Evolutionary conservation across 1,139 yeast genomes (phyloP).

Genomic region (Oligophagozyma castellii): DNA sequence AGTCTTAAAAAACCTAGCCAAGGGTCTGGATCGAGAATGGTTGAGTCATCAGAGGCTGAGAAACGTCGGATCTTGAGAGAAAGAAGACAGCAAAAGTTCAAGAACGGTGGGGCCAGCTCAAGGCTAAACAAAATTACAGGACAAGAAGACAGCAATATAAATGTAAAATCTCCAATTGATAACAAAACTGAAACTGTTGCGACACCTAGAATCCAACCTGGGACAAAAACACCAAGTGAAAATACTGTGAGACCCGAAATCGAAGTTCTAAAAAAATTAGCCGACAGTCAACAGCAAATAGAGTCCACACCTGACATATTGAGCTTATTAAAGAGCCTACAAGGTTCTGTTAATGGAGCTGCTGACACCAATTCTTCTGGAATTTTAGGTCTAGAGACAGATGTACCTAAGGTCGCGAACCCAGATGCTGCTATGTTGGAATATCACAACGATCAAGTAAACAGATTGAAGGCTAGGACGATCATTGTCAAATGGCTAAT

Average conservation of each 20-base stretch:
- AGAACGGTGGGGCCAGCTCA: conserved; percentile 40
- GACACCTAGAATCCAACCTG: conserved; percentile 4
- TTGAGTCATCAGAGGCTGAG: conserved; percentile 41
- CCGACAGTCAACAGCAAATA: conserved; percentile 9
- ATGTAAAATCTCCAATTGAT: conserved; percentile 25
- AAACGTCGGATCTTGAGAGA: conserved; percentile 50
- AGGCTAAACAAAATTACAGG: conserved; percentile 43
- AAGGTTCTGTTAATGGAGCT: conserved; percentile 6
- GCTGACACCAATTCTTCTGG: conserved; percentile 3
- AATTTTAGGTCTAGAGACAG: conserved; percentile 14
- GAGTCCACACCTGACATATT: conserved; percentile 20
- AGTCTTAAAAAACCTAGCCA: no score
- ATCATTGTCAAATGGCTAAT: conserved; percentile 22
- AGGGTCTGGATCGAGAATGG: no score
- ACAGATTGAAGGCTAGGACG: conserved; percentile 20
- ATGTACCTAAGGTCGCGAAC: no score
- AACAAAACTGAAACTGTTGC: conserved; percentile 6
- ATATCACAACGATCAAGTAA: conserved; percentile 19
- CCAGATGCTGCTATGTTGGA: no score
- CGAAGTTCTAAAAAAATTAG: conserved; percentile 15
- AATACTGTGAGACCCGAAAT: conserved; percentile 10
- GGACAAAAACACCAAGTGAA: conserved; percentile 1
- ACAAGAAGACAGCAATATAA: conserved; percentile 24
- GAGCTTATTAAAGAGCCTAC: conserved; percentile 16
- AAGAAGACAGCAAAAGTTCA: conserved; percentile 57